Evolutionary conservation across 768 basidiomycete species (phyloP).

Genomic region (Asterophora parasitica): DNA sequence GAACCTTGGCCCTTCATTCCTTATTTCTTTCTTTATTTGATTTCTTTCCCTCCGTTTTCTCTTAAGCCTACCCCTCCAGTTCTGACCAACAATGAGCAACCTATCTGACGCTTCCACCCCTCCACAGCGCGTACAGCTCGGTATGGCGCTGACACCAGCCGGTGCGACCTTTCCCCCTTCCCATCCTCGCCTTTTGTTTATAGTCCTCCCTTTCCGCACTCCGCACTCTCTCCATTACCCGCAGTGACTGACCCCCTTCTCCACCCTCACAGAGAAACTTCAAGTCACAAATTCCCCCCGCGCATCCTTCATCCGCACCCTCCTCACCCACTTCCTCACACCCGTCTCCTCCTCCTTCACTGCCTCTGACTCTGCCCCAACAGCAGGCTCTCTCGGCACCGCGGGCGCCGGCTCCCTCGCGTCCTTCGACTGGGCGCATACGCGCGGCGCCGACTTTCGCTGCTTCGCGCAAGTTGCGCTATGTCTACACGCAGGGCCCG

Average conservation of each 20-base stretch:
- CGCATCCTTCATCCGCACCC: slow-evolving; percentile 51
- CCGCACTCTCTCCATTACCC: too few species aligned
- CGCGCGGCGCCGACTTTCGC: slow-evolving; percentile 54
- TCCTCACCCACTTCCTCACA: slow-evolving; percentile 46
- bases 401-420: slow-evolving; percentile 33
- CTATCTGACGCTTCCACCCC: too few species aligned
- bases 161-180: slow-evolving; percentile 34
- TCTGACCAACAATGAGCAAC: too few species aligned
- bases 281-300: slow-evolving; percentile 60
- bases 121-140: slow-evolving; percentile 79
- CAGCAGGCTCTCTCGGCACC: slow-evolving; percentile 35
- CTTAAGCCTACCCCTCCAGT: background rate
- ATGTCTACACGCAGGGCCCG: slow-evolving; percentile 43
- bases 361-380: too few species aligned
- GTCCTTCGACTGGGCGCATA: slow-evolving; percentile 43
- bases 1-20: too few species aligned
- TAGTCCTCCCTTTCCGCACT: too few species aligned
- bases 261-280: slow-evolving; percentile 52
- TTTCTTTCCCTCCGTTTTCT: background rate
- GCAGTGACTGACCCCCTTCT: background rate
- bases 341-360: slow-evolving; percentile 49
- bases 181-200: background rate
- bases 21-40: too few species aligned
- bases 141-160: slow-evolving; percentile 71
- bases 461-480: slow-evolving; percentile 52